Evolutionary conservation across 2,329 filamentous ascomycete species (phyloP), one percentile per base, ranked within the genome.

Genomic region (Diaporthe vexans): DNA sequence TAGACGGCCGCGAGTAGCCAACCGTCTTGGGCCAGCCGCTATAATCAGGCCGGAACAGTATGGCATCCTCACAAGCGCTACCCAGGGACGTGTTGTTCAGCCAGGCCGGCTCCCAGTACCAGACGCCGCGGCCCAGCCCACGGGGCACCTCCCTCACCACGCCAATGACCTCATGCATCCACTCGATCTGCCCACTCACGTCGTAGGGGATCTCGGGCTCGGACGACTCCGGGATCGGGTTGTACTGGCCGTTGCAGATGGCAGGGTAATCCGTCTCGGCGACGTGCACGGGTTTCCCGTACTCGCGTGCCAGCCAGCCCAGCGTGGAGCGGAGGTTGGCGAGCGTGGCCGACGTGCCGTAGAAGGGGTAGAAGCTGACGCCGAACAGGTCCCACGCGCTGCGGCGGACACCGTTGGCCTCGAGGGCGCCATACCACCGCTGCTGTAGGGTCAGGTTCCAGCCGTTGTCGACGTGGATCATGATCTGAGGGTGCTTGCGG

Each of bases 81-180:
- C 92, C 92, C 68, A 94, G 81, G 0, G 82, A 88, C 19, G 89
- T 87, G 81, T 94, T 94, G 59, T 91, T 86, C 76, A 94, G 84
- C 92, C 92, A 94, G 0, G 89, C 91, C 0, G 92, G 92, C 80
- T 95, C 93, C 93, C 93, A 95, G 77, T 94, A 94, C 76, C 92
- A 94, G 13, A 94, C 58, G 0, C 92, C 93, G 48, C 84, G 82
- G 0, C 91, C 91, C 1, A 87, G 86, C 1, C 81, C 84, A 0
- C 90, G 87, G 1, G 83, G 86, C 1, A 85, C 83, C 29, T 67
- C 61, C 61, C 43, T 67, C 0, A 94, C 87, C 1, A 90, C 84
- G 1, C 83, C 83, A 0, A 91, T 91, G 26, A 94, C 86, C 73
- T 88, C 83, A 81, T 89, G 85, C 71, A 94, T 82, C 82, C 91